Evolutionary conservation across 768 basidiomycete genomes (phyloP).

Genomic region (Crepidotus variabilis): DNA sequence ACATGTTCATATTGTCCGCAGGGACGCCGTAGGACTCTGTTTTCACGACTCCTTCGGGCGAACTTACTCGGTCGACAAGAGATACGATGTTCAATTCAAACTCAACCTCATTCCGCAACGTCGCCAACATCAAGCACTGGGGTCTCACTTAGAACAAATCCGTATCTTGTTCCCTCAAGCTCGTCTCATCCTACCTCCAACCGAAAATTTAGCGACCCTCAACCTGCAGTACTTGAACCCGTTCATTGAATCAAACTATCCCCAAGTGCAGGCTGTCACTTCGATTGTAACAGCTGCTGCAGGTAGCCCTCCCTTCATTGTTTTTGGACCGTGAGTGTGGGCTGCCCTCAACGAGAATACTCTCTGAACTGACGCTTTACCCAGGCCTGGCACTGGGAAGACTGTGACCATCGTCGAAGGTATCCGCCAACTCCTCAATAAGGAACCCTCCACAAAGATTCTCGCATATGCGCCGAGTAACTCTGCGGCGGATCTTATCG

Average conservation of each 20-base stretch:
- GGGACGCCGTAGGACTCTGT: conserved; percentile 46
- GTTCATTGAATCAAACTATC: conserved; percentile 38
- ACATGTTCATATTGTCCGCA: conserved; percentile 47
- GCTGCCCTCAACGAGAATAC: background rate
- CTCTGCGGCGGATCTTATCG: conserved; percentile 61
- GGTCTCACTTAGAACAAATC: conserved; percentile 36
- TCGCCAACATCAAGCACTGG: conserved; percentile 60
- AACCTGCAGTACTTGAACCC: conserved; percentile 33
- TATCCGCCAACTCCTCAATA: conserved; percentile 49
- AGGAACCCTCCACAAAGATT: conserved; percentile 39
- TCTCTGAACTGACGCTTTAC: background rate
- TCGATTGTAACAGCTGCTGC: conserved; percentile 40
- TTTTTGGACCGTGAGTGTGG: conserved; percentile 60
- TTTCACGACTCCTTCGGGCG: conserved; percentile 41
- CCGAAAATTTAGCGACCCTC: background rate
- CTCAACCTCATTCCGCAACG: conserved; percentile 46
- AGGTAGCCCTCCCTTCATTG: conserved; percentile 53
- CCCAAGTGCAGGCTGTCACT: conserved; percentile 46
- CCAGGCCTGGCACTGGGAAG: conserved; percentile 64
- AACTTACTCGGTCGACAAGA: conserved; percentile 24
- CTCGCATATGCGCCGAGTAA: conserved; percentile 69
- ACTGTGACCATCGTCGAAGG: conserved; percentile 64
- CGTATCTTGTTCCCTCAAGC: conserved; percentile 47
- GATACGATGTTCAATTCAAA: conserved; percentile 52
- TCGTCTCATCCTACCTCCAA: background rate